Conservation (phyloP, 1,284 basidiomycete genomes). For the Leucoagaricus sp. region DNA sequence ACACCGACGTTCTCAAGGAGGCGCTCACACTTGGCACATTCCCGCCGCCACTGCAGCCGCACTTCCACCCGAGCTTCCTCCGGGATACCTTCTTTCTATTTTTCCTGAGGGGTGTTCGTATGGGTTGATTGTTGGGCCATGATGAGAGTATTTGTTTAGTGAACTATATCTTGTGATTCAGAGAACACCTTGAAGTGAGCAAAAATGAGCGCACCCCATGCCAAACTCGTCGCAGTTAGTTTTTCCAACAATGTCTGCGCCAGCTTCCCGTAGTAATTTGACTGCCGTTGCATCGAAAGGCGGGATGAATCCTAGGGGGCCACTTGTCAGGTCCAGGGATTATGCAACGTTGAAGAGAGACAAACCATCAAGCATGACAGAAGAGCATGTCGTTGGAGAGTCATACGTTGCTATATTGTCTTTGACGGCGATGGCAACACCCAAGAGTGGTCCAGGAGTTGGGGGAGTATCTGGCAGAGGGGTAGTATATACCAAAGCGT, state of each 20-base stretch:
- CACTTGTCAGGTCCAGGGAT: too few relatives aligned
- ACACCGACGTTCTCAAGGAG: background rate
- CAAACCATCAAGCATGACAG: constrained; percentile 74
- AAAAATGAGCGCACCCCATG: constrained; percentile 74
- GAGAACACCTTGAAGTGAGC: background rate
- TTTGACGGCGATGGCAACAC: constrained; percentile 70
- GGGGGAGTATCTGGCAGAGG: constrained; percentile 14
- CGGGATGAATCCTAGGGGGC: constrained; percentile 72
- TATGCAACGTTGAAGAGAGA: too few relatives aligned
- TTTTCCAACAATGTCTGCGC: constrained; percentile 82
- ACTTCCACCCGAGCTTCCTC: constrained; percentile 84
- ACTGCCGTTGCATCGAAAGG: constrained; percentile 93
- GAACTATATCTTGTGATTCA: constrained; percentile 49
- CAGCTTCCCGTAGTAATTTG: constrained; percentile 56
- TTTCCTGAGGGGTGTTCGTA: constrained; percentile 28
- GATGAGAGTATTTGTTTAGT: constrained; percentile 66
- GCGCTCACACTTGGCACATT: constrained; percentile 75
- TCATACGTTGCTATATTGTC: constrained; percentile 80
- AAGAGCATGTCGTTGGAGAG: constrained; percentile 80
- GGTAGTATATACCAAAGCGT: constrained; percentile 49
- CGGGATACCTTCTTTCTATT: constrained; percentile 64
- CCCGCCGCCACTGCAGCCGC: constrained; percentile 81
- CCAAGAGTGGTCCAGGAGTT: constrained; percentile 34
- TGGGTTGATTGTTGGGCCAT: constrained; percentile 84
- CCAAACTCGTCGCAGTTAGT: constrained; percentile 99